Conservation (phyloP, 1,139 yeast species). For the Suhomyces wounanorum region DNA sequence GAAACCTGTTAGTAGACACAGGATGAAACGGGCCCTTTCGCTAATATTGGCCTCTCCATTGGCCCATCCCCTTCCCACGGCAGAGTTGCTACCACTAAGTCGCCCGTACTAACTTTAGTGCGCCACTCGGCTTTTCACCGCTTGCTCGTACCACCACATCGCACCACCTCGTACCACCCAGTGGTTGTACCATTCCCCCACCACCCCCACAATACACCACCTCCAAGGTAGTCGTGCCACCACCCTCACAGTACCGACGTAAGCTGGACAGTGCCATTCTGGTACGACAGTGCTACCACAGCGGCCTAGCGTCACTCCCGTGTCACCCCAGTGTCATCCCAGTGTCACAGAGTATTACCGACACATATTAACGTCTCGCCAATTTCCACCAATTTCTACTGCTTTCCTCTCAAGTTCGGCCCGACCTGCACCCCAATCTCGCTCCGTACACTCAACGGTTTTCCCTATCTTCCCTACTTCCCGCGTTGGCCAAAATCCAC, state of each 20-base stretch:
- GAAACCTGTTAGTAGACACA: neutral
- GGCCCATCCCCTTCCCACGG: neutral
- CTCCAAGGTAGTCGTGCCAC: too few relatives aligned
- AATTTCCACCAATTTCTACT: neutral
- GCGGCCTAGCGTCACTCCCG: too few relatives aligned
- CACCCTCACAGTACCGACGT: too few relatives aligned
- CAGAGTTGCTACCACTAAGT: neutral
- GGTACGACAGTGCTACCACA: too few relatives aligned
- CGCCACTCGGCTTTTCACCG: neutral
- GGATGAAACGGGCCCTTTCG: neutral
- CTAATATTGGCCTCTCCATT: neutral
- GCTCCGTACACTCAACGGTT: neutral
- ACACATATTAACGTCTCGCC: neutral
- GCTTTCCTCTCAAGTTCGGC: neutral
- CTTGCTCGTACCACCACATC: neutral
- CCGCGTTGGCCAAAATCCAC: neutral
- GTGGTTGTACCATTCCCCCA: too few relatives aligned
- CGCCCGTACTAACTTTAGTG: neutral
- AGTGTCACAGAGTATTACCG: too few relatives aligned
- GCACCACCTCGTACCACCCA: neutral
- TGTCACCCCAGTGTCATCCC: too few relatives aligned
- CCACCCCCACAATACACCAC: too few relatives aligned
- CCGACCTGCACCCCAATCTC: neutral
- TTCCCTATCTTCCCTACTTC: neutral
- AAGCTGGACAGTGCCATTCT: too few relatives aligned